Percentiles rank a stretch among this genome's conserved stretches.
phyloP scores from a whole-genome alignment of 2,329 filamentous ascomycete species.

The Orbilia javanica region DNA sequence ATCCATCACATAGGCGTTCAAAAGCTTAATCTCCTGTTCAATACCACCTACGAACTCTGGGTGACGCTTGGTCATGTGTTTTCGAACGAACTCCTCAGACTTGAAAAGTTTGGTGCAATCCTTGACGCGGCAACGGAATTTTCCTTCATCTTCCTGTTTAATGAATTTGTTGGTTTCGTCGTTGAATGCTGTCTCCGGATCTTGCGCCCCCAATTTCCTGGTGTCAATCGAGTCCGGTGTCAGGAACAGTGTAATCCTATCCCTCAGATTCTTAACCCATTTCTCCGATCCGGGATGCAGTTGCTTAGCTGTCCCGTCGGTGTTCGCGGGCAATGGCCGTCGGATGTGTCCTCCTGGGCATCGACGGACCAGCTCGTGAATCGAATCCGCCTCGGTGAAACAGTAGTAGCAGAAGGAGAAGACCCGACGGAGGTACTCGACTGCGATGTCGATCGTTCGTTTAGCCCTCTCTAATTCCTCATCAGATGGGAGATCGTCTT shows the following conservation, averaged over 20 bases:
- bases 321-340: constrained; percentile 75
- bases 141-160: constrained; percentile 97
- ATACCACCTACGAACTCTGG: constrained; percentile 84
- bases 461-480: constrained; percentile 90
- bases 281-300: constrained; percentile 96
- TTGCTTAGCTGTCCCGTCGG: constrained; percentile 82
- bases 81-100: constrained; percentile 95
- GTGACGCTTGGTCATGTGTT: constrained; percentile 97
- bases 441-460: constrained; percentile 94
- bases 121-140: constrained; percentile 95
- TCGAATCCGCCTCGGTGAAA: constrained; percentile 96
- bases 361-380: constrained; percentile 94
- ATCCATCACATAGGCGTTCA: constrained; percentile 94
- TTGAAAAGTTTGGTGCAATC: constrained; percentile 98
- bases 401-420: constrained; percentile 99
- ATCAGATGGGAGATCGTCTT: constrained; percentile 73
- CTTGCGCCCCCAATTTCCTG: constrained; percentile 89
- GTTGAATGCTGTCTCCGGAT: constrained; percentile 84
- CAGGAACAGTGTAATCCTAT: constrained; percentile 92
- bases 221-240: constrained; percentile 86
- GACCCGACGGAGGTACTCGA: constrained; percentile 95
- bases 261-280: constrained; percentile 98
- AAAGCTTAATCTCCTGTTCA: constrained; percentile 86
- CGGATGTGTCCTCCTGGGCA: constrained; percentile 97
- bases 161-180: constrained; percentile 89